A percentile compares a stretch with the other conserved stretches of the same genome.
phyloP scores from a whole-genome alignment of 176 grass and related monocot species.

The Paspalum notatum region DNA sequence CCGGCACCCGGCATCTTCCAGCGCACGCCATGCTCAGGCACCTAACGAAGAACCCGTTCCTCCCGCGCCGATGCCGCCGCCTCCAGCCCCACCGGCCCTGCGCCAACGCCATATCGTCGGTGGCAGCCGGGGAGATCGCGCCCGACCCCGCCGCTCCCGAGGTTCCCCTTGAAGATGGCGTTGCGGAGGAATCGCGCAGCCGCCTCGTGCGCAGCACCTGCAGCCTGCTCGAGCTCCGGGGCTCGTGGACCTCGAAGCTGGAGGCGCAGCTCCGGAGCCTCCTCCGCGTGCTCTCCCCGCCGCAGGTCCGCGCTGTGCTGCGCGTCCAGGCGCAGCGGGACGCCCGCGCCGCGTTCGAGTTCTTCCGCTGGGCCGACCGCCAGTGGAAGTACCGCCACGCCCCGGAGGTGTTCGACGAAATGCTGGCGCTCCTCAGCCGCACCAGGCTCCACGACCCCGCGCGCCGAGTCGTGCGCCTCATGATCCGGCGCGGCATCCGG shows the following conservation, averaged over 20 bases:
- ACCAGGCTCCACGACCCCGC: constrained; percentile 80
- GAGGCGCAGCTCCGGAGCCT: constrained; percentile 75
- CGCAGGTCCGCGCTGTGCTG: constrained; percentile 70
- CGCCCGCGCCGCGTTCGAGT: constrained; percentile 62
- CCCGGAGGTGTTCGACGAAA: constrained; percentile 79
- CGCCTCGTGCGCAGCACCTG: constrained; percentile 70
- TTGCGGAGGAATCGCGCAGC: constrained; percentile 63
- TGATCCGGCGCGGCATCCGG: constrained; percentile 67
- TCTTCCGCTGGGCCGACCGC: constrained; percentile 84
- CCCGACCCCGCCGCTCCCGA: neutral
- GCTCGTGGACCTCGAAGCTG: constrained; percentile 69
- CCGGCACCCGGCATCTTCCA: too few relatives aligned
- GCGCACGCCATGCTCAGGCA: constrained; percentile 32
- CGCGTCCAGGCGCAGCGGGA: constrained; percentile 63
- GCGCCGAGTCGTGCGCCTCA: constrained; percentile 73
- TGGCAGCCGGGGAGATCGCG: neutral
- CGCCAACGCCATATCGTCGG: constrained; percentile 9
- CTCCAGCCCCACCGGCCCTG: constrained; percentile 28
- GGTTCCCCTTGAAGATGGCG: neutral
- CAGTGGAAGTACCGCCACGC: constrained; percentile 91
- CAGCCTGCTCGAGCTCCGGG: constrained; percentile 63
- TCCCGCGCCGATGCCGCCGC: constrained; percentile 10
- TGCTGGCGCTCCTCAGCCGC: constrained; percentile 75
- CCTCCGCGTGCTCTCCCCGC: constrained; percentile 61
- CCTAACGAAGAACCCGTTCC: constrained; percentile 7